Conservation (phyloP, 345 rosid species). For the Jatropha curcas region DNA sequence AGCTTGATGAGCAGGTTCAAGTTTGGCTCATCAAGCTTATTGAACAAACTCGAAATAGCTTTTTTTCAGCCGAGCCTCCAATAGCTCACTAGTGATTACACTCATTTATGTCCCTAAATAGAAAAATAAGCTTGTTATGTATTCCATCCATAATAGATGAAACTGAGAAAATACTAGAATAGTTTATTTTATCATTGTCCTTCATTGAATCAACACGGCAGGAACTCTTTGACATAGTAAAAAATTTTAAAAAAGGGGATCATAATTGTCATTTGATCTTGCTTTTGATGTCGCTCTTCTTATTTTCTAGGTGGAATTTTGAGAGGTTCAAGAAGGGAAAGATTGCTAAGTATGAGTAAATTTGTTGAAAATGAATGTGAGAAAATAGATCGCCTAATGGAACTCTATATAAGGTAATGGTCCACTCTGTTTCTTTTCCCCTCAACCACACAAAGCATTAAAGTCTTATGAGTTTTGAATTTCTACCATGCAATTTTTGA, state of each 20-base stretch:
- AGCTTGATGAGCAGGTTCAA: too few relatives aligned
- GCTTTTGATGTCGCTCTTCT: constrained; percentile 13
- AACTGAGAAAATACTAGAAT: background rate
- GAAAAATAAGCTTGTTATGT: too few relatives aligned
- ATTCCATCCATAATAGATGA: background rate
- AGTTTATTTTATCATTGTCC: too few relatives aligned
- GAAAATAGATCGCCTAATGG: constrained; percentile 98
- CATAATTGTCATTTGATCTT: background rate
- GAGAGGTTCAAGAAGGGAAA: constrained; percentile 91
- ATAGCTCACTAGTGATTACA: too few relatives aligned
- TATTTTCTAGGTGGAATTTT: constrained; percentile 71
- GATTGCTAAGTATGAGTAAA: constrained; percentile 84
- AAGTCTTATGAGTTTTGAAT: background rate
- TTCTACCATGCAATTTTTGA: background rate
- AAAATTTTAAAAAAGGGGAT: too few relatives aligned
- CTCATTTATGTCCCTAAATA: too few relatives aligned
- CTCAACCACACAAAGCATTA: background rate
- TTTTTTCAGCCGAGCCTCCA: too few relatives aligned
- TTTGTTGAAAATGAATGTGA: constrained; percentile 93
- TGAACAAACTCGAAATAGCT: too few relatives aligned
- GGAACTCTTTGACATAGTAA: too few relatives aligned
- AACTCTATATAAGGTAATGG: constrained; percentile 72
- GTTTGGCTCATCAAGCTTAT: too few relatives aligned
- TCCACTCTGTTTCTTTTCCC: constrained; percentile 1
- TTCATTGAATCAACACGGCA: background rate